Conservation (phyloP, 176 grass and related monocot genomes). For the Oryza nivara region DNA sequence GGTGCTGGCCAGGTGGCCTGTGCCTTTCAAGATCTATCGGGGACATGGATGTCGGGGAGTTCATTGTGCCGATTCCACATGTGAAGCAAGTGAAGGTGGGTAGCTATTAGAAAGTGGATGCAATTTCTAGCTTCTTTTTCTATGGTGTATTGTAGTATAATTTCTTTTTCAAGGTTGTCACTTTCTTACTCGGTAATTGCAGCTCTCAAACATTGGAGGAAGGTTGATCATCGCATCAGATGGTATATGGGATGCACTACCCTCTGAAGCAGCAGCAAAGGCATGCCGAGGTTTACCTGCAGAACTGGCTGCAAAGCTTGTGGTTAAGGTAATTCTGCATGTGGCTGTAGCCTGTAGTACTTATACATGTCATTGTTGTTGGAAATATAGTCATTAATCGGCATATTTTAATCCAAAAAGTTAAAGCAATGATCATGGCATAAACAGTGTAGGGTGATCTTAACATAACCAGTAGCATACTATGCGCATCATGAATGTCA, state of each 20-base stretch:
- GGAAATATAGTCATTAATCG: no score
- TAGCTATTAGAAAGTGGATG: not conserved
- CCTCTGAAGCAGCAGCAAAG: slow-evolving; percentile 77
- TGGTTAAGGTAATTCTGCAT: slow-evolving; percentile 78
- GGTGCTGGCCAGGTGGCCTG: slow-evolving; percentile 97
- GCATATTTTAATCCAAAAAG: no score
- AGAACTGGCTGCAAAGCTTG: slow-evolving; percentile 85
- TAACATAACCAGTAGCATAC: no score
- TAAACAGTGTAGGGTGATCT: no score
- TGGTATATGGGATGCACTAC: slow-evolving; percentile 96
- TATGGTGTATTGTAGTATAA: not conserved
- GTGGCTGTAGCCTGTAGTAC: not conserved
- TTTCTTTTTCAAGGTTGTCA: not conserved
- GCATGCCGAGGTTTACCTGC: slow-evolving; percentile 83
- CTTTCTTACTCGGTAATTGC: slow-evolving; percentile 36
- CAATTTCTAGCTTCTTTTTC: slow-evolving; percentile 6
- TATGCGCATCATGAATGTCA: no score
- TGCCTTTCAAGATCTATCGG: slow-evolving; percentile 97
- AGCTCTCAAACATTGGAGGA: slow-evolving; percentile 88
- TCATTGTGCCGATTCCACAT: slow-evolving; percentile 94
- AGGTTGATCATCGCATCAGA: slow-evolving; percentile 94
- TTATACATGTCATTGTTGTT: not conserved
- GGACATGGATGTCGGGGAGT: slow-evolving; percentile 96
- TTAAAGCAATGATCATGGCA: no score
- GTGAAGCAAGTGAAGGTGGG: slow-evolving; percentile 97